Conservation (phyloP, 805 yeast genomes). For the Candida morakotiae region DNA sequence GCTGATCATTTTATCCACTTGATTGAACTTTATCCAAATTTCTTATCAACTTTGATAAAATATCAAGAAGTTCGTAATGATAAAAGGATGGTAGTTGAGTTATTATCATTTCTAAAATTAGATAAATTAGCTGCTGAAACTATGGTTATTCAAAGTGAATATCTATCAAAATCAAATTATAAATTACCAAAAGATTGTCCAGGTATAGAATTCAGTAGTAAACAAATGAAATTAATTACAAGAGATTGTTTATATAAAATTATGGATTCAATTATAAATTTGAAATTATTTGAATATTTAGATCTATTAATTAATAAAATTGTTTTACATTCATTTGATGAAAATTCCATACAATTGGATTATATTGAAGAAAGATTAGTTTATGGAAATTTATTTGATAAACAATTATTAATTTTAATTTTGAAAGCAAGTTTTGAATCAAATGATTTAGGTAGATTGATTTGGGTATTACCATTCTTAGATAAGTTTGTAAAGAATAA, state of each 20-base stretch:
- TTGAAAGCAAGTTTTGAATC: constrained; percentile 20
- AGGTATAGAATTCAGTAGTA: constrained; percentile 9
- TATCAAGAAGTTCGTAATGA: constrained; percentile 21
- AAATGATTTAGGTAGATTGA: constrained; percentile 27
- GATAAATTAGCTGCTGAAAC: constrained; percentile 21
- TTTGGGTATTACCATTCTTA: constrained; percentile 34
- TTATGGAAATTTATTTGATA: constrained; percentile 15
- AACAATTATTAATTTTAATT: constrained; percentile 18
- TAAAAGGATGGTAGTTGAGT: constrained; percentile 15
- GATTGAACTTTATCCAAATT: constrained; percentile 26
- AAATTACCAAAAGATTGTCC: constrained; percentile 9
- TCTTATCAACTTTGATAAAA: constrained; percentile 22
- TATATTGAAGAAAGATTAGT: constrained; percentile 3
- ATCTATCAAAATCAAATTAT: constrained; percentile 21
- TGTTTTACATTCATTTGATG: constrained; percentile 19
- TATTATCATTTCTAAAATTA: constrained; percentile 24
- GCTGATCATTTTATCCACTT: constrained; percentile 19
- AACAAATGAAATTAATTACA: constrained; percentile 14
- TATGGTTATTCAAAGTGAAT: constrained; percentile 17
- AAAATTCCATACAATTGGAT: constrained; percentile 6
- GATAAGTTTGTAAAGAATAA: constrained; percentile 16
- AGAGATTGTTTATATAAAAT: constrained; percentile 20
- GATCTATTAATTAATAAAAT: constrained; percentile 32
- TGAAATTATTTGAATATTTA: constrained; percentile 22
- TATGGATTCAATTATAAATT: constrained; percentile 24